These are phyloP conservation scores for Cyclocybe cylindracea DNA, from an alignment of 768 basidiomycete species.

Conservation along the genomic window DNA sequence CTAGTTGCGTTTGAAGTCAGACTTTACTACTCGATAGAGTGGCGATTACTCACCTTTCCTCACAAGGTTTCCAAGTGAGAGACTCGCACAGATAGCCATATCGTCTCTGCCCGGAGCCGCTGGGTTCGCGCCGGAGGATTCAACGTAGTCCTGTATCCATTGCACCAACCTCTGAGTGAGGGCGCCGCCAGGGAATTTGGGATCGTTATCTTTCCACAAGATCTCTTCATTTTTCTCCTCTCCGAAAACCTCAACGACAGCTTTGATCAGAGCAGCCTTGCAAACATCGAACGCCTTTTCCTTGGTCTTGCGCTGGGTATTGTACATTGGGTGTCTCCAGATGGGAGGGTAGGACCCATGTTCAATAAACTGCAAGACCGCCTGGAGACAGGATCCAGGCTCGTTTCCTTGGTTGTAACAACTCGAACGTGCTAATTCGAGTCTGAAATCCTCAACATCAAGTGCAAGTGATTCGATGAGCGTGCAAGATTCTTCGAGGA, in stretches of 20 bases:
- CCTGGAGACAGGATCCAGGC: constrained; percentile 57
- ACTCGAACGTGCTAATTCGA: constrained; percentile 68
- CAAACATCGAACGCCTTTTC: constrained; percentile 78
- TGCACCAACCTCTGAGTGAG: constrained; percentile 73
- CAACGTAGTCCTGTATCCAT: constrained; percentile 69
- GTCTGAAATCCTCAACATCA: constrained; percentile 76
- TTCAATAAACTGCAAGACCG: constrained; percentile 76
- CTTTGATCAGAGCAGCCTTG: constrained; percentile 85
- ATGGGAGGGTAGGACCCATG: constrained; percentile 64
- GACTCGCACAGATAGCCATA: constrained; percentile 78
- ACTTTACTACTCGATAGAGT: not conserved
- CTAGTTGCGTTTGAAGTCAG: constrained; percentile 33
- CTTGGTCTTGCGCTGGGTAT: constrained; percentile 54
- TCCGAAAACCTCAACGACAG: constrained; percentile 83
- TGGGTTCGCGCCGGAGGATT: constrained; percentile 32
- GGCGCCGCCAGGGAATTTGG: constrained; percentile 60
- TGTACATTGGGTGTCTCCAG: constrained; percentile 54
- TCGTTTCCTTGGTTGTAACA: constrained; percentile 58
- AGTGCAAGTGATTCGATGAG: constrained; percentile 76
- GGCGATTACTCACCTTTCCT: constrained; percentile 57
- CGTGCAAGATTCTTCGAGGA: constrained; percentile 73
- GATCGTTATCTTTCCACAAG: constrained; percentile 70
- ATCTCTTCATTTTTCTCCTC: constrained; percentile 78
- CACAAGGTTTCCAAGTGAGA: constrained; percentile 81
- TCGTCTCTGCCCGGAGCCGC: constrained; percentile 55